Conservation (phyloP, 768 basidiomycete species). For the Pulveroboletus sp. region DNA sequence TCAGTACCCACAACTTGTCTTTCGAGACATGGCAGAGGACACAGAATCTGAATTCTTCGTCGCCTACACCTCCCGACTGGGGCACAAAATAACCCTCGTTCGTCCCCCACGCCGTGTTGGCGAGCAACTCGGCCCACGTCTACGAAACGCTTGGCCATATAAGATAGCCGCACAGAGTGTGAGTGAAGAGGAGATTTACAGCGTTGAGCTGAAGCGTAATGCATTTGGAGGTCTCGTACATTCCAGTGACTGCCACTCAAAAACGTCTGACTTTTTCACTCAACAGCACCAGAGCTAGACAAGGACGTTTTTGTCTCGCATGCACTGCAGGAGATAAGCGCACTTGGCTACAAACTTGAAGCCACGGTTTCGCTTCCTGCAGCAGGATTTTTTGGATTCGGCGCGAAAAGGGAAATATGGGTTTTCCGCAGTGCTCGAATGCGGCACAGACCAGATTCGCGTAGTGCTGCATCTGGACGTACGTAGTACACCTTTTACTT, state of each 20-base stretch:
- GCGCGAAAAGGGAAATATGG: constrained; percentile 54
- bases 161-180: constrained; percentile 40
- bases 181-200: constrained; percentile 48
- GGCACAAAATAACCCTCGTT: constrained; percentile 48
- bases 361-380: constrained; percentile 61
- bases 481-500: constrained; percentile 5
- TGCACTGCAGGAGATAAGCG: constrained; percentile 55
- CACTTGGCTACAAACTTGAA: constrained; percentile 58
- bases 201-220: constrained; percentile 51
- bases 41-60: constrained; percentile 55
- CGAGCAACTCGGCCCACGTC: constrained; percentile 35
- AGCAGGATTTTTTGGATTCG: constrained; percentile 35
- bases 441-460: constrained; percentile 30
- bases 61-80: constrained; percentile 58
- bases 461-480: constrained; percentile 21
- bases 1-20: constrained; percentile 65
- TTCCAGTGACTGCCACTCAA: neutral
- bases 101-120: constrained; percentile 39
- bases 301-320: constrained; percentile 57
- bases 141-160: constrained; percentile 41
- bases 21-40: constrained; percentile 51
- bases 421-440: constrained; percentile 50
- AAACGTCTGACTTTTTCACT: constrained; percentile 3
- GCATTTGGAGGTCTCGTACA: constrained; percentile 31
- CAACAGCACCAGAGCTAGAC: constrained; percentile 41